Base-by-base conservation (phyloP, 2,329 filamentous ascomycete genomes). In the Neoarthrinium moseri region DNA sequence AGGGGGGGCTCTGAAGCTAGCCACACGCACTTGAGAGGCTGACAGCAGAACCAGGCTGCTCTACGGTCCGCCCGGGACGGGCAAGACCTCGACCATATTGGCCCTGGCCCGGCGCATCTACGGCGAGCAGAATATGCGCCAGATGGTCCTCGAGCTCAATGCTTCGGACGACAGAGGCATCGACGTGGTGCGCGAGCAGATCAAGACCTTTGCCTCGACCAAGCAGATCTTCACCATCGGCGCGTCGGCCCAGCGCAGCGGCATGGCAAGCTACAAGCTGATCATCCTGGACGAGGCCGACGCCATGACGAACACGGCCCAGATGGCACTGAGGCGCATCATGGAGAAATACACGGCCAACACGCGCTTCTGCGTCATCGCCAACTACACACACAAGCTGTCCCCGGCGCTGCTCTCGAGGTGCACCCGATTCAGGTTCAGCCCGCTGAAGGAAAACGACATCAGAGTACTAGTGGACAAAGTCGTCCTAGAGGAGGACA, bases 281-380 rank as follows among this genome's bases (percentile, higher is more conserved):
- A 97, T 99, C 63, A 89, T 99, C 45, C 81, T 99, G 4, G 94
- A 99, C 67, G 94, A 99, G 73, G 94, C 94, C n/a, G 94, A 99
- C 66, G 94, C 94, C 44, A 99, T 99, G 94, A 99, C 94, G n/a
- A 87, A 89, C 44, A 95, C 92, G 1, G 94, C 94, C 5, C 94
- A 99, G 69, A 99, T 99, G 92, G 94, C 94, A 0, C 75, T 99
- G 45, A 82, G 94, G 51, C 78, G 94, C 38, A 97, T 99, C 62
- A 99, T 99, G 94, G 94, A 99, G 65, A 96, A 96, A 71, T 99
- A 99, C 72, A 99, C 94, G 1, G 89, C 89, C 49, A 99, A 99
- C 71, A 96, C 94, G 3, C 80, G 94, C 43, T 99, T 99, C 72
- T 97, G 92, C 72, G 90, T 99, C 63, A 97, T 99, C 57, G 94